These are phyloP conservation scores for Nitzschia sp. DNA, from an alignment of 108 stramenopile species.

Conservation along the genomic window DNA sequence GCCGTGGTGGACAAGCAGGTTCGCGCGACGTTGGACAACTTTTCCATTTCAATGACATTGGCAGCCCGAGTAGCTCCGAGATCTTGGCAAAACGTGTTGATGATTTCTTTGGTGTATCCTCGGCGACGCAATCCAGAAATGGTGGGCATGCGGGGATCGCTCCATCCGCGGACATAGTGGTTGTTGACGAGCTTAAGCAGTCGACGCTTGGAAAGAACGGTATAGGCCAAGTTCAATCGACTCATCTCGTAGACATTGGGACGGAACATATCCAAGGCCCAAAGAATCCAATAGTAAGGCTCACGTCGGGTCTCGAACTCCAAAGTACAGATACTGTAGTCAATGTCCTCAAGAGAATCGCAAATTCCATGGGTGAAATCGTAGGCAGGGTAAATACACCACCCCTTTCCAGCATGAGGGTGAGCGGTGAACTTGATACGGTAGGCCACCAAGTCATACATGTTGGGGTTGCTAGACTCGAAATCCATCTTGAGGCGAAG, in stretches of 20 bases:
- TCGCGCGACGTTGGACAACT: conserved; percentile 69
- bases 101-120: conserved; percentile 91
- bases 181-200: conserved; percentile 90
- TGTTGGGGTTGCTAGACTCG: conserved; percentile 90
- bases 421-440: conserved; percentile 95
- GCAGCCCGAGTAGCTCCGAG: conserved; percentile 92
- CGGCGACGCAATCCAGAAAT: conserved; percentile 91
- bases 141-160: conserved; percentile 99
- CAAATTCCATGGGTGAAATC: conserved; percentile 98
- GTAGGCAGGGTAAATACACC: conserved; percentile 99
- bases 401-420: conserved; percentile 93
- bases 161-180: conserved; percentile 88
- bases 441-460: conserved; percentile 96
- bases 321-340: conserved; percentile 98
- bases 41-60: conserved; percentile 91
- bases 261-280: conserved; percentile 93
- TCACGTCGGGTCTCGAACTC: conserved; percentile 98
- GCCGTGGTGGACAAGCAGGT: conserved; percentile 55
- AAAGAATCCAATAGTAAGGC: conserved; percentile 98
- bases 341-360: conserved; percentile 96
- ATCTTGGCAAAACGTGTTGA: conserved; percentile 95
- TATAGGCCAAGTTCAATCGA: conserved; percentile 91
- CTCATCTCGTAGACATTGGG: conserved; percentile 93
- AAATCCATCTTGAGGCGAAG: conserved; percentile 98
- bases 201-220: conserved; percentile 94